Conservation (phyloP, 306 rosid species). For the Rosa lucieae region DNA sequence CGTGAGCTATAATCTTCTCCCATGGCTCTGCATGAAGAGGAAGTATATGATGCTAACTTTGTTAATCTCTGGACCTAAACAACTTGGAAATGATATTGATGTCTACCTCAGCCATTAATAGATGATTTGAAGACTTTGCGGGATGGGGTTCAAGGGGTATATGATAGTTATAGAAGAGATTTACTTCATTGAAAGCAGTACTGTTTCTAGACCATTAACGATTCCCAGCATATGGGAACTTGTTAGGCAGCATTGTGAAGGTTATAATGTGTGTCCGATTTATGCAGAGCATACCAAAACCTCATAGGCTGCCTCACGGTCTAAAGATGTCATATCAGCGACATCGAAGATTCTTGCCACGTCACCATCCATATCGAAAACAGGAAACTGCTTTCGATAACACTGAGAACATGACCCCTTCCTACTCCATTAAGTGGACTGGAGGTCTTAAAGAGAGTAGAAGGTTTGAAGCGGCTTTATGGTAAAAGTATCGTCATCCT, state of each 20-base stretch:
- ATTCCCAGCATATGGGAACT: slow-evolving; percentile 10
- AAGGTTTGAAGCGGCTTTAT: not conserved
- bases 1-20: not conserved
- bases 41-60: not conserved
- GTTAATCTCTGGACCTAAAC: not conserved
- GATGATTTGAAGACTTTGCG: slow-evolving; percentile 3
- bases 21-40: not conserved
- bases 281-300: not conserved
- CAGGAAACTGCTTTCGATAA: not conserved
- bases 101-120: not conserved
- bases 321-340: too few relatives aligned
- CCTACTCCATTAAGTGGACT: not conserved
- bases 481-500: too few relatives aligned
- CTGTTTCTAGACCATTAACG: not conserved
- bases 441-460: not conserved
- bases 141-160: not conserved
- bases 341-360: not conserved
- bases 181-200: not conserved
- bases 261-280: not conserved
- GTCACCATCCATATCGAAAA: not conserved
- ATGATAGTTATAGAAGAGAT: not conserved
- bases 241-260: not conserved
- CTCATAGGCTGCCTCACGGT: not conserved
- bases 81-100: too few relatives aligned
- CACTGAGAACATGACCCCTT: not conserved